Evolutionary conservation across 176 grass and related monocot genomes (phyloP), one percentile per base, ranked within the genome.

Genomic region (Carex parvula): DNA sequence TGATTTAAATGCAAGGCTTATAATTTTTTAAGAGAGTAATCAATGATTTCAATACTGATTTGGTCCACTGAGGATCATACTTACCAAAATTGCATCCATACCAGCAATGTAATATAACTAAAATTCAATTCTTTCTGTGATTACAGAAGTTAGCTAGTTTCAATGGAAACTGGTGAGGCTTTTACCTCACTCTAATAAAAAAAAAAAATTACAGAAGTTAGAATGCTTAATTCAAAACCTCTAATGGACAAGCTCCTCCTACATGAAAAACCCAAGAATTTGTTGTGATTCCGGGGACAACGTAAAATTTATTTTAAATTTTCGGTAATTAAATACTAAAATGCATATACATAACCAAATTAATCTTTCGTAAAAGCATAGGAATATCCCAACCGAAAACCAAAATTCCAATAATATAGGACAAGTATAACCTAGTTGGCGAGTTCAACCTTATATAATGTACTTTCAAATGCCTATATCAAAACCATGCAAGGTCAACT

Each of bases 321-420:
- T 79, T 17, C 0, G 39, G 35, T 82, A 82, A 65, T 64, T 32
- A 82, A 64, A 59, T 41, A 46, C 10, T 64, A 24, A 64, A 60
- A 42, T 42, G 11, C 55, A 42, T 37, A 55, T 54, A 81, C 55
- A 81, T 20, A 42, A 81, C 33, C 12, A 71, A 77, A 73, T 74
- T 80, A n/a, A 81, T 46, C 29, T 9, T 39, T 81, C 10, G 71
- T 81, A 83, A 85, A 90, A 87, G 66, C 81, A 87, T 39, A 85
- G 66, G 90, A 94, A 90, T 92, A 92, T 92, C 90, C 90, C 90
- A 70, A 84, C 85, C 67, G 67, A 87, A 62, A 94, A 90, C 84
- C 80, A 79, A 90, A 83, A 88, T 91, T 68, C 76, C 88, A 81
- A 52, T 55, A 69, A 90, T 58, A 62, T 83, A 84, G 63, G 71